Percentiles rank a stretch among this genome's conserved stretches.
Evolutionary conservation across 306 rosid genomes (phyloP).

Genomic region (Alnus glutinosa): DNA sequence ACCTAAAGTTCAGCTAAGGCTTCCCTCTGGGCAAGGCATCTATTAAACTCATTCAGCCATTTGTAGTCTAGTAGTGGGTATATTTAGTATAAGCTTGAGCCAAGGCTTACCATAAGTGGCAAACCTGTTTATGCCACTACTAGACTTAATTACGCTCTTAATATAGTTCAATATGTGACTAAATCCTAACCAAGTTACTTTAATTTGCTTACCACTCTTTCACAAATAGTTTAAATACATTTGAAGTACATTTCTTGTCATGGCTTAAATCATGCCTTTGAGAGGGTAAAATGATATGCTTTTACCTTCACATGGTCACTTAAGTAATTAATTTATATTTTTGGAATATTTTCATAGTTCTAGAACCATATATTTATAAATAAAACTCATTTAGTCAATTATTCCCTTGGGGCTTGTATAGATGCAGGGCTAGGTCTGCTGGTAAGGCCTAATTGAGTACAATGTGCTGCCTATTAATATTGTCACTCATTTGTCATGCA

Average conservation of each 20-base stretch:
- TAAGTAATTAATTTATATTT: neutral
- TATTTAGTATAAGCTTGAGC: neutral
- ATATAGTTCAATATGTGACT: neutral
- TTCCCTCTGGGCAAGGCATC: neutral
- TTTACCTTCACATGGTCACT: neutral
- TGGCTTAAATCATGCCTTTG: neutral
- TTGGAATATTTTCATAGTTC: neutral
- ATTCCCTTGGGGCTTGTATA: neutral
- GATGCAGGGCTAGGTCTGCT: no score
- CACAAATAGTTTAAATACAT: no score
- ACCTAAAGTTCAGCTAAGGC: slow-evolving; percentile 1
- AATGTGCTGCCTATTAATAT: neutral
- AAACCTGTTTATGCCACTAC: neutral
- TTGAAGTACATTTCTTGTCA: neutral
- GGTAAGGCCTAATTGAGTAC: no score
- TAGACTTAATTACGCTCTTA: neutral
- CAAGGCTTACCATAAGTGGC: neutral
- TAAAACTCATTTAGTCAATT: neutral
- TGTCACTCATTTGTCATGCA: neutral
- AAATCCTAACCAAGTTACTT: neutral
- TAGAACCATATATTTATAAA: no score
- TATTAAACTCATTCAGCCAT: slow-evolving; percentile 1
- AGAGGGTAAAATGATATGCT: neutral
- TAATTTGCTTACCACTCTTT: no score
- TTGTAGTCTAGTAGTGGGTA: neutral